These are phyloP conservation scores for Larix kaempferi DNA, from an alignment of 75 land plant species.

Conservation along the genomic window DNA sequence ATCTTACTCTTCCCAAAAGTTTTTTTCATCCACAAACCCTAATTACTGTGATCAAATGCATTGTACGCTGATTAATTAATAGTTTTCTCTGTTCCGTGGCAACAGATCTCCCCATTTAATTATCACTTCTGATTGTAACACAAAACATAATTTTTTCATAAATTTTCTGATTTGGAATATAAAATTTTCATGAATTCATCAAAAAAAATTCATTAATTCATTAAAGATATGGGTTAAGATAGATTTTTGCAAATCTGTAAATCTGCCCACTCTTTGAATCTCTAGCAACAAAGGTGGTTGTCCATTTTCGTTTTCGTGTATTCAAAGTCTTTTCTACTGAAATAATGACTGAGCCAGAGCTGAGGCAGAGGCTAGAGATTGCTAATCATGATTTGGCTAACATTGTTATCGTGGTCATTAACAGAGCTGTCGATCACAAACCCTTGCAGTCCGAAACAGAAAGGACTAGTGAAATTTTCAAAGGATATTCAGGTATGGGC, in stretches of 20 bases:
- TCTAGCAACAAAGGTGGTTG: not conserved
- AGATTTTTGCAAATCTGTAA: not conserved
- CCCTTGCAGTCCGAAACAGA: not conserved
- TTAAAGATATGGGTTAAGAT: not conserved
- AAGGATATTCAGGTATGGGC: not conserved
- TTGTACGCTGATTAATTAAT: no score
- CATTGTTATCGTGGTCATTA: not conserved
- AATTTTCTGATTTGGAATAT: not conserved
- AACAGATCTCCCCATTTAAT: no score
- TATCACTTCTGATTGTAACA: no score
- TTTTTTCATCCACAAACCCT: no score
- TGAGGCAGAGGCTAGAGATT: not conserved
- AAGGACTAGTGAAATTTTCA: not conserved
- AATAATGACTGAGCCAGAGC: not conserved
- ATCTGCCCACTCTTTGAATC: not conserved
- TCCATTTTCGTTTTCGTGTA: not conserved
- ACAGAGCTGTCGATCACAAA: constrained; percentile 1
- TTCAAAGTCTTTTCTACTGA: not conserved
- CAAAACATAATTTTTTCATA: no score
- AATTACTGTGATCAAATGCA: no score
- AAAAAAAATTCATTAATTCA: not conserved
- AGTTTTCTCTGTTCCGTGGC: no score
- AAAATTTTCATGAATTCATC: not conserved
- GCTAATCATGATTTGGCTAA: not conserved
- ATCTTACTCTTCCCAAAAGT: no score